These are phyloP conservation scores for Drechslera avenae DNA, from an alignment of 2,329 filamentous ascomycete species.

Conservation along the genomic window DNA sequence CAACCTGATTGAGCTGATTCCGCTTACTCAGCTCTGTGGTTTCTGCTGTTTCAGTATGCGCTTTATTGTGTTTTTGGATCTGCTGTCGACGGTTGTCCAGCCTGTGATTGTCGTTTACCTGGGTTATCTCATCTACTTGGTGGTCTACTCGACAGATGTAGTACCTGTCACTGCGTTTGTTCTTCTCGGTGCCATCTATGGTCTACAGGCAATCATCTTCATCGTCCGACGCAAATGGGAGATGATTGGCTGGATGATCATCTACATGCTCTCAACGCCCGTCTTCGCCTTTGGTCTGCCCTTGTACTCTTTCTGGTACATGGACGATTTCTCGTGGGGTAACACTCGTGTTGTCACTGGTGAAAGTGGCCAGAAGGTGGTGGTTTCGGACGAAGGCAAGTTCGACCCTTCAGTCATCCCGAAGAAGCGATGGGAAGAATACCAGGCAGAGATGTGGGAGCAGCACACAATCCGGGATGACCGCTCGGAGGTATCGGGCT, in stretches of 20 bases:
- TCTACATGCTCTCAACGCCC: conserved; percentile 89
- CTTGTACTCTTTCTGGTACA: conserved; percentile 97
- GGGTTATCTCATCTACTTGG: conserved; percentile 80
- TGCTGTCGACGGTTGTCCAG: conserved; percentile 89
- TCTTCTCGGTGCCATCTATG: conserved; percentile 92
- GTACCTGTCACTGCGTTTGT: conserved; percentile 88
- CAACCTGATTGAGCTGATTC: conserved; percentile 94
- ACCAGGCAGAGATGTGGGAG: conserved; percentile 97
- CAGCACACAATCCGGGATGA: conserved; percentile 84
- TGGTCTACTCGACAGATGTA: conserved; percentile 65
- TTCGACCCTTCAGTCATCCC: conserved; percentile 93
- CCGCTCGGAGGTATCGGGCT: conserved; percentile 86
- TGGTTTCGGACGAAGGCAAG: conserved; percentile 96
- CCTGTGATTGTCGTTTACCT: conserved; percentile 92
- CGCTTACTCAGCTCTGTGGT: conserved; percentile 90
- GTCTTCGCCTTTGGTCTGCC: conserved; percentile 90
- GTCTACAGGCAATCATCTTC: conserved; percentile 96
- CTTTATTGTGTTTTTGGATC: conserved; percentile 93
- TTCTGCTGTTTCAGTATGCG: conserved; percentile 99
- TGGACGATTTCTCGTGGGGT: conserved; percentile 99
- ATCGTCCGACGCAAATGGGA: conserved; percentile 97
- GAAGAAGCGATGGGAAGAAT: conserved; percentile 99
- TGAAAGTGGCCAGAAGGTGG: conserved; percentile 87
- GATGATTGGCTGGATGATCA: conserved; percentile 99
- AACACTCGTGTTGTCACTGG: conserved; percentile 97